These are phyloP conservation scores for Flaveria floridana DNA, from an alignment of 140 eudicot genomes.

Conservation along the genomic window DNA sequence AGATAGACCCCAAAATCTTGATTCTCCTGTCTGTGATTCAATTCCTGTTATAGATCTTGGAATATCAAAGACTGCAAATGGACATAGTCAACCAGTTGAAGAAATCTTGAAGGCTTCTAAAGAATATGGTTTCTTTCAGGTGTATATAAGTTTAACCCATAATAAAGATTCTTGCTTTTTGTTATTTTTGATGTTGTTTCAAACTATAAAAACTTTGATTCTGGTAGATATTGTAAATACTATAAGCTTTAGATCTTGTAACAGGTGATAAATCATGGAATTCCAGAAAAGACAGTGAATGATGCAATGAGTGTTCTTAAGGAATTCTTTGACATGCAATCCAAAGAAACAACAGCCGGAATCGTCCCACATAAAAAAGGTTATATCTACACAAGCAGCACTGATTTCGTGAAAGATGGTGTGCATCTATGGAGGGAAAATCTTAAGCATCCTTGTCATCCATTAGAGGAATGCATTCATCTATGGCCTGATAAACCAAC, in stretches of 20 bases:
- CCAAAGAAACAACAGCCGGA: constrained; percentile 30
- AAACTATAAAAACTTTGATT: not conserved
- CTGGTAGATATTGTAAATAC: not conserved
- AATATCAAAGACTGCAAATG: constrained; percentile 25
- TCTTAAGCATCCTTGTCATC: constrained; percentile 54
- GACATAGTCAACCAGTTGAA: constrained; percentile 26
- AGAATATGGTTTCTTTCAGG: constrained; percentile 46
- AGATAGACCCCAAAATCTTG: constrained; percentile 35
- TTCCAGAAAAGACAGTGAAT: constrained; percentile 29
- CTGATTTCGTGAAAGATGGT: constrained; percentile 40
- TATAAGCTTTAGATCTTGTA: not conserved
- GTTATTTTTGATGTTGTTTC: not conserved
- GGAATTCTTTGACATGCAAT: constrained; percentile 51
- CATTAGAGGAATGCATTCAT: constrained; percentile 42
- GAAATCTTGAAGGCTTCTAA: constrained; percentile 39
- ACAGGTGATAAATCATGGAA: constrained; percentile 59
- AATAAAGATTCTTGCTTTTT: not conserved
- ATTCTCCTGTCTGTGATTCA: constrained; percentile 34
- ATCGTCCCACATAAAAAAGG: constrained; percentile 26
- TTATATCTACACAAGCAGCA: constrained; percentile 43
- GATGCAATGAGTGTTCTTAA: constrained; percentile 36
- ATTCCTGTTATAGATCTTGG: constrained; percentile 46
- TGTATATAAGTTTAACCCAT: constrained; percentile 3
- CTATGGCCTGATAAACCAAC: constrained; percentile 56
- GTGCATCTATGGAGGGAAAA: constrained; percentile 65